Conservation (phyloP, 345 rosid genomes). For the Eucalyptus polyanthemos region DNA sequence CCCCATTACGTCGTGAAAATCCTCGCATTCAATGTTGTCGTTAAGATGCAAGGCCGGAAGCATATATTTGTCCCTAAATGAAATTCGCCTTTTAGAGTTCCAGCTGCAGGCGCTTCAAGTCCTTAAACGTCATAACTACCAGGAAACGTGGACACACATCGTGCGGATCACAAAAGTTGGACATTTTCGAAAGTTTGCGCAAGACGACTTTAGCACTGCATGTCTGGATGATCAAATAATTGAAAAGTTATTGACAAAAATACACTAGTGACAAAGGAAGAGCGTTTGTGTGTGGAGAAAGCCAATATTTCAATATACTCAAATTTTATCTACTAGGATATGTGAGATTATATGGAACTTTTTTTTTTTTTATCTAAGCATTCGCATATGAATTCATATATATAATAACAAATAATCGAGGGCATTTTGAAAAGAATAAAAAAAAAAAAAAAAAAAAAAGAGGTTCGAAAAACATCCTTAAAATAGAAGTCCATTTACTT, state of each 20-base stretch:
- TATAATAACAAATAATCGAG: not conserved
- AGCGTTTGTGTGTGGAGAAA: not conserved
- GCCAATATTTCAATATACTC: not conserved
- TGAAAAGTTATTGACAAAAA: not conserved
- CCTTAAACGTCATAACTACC: not conserved
- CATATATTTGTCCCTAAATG: not conserved
- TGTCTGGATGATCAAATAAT: not conserved
- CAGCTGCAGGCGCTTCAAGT: not conserved
- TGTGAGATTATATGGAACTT: not conserved
- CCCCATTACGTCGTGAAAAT: not conserved
- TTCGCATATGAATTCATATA: not conserved
- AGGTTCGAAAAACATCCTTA: not conserved
- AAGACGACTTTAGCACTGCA: not conserved
- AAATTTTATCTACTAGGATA: not conserved
- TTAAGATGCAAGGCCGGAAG: not conserved
- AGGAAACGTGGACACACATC: not conserved
- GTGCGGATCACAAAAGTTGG: not conserved
- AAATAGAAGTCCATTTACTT: not conserved
- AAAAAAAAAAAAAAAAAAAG: no score
- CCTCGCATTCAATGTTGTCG: not conserved
- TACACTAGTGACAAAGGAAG: not conserved
- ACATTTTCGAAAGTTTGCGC: not conserved
- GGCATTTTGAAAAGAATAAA: not conserved
- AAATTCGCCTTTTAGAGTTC: not conserved
- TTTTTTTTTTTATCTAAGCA: not conserved